These are phyloP conservation scores for Gymnopilus junonius DNA, from an alignment of 768 basidiomycete species.

Conservation along the genomic window DNA sequence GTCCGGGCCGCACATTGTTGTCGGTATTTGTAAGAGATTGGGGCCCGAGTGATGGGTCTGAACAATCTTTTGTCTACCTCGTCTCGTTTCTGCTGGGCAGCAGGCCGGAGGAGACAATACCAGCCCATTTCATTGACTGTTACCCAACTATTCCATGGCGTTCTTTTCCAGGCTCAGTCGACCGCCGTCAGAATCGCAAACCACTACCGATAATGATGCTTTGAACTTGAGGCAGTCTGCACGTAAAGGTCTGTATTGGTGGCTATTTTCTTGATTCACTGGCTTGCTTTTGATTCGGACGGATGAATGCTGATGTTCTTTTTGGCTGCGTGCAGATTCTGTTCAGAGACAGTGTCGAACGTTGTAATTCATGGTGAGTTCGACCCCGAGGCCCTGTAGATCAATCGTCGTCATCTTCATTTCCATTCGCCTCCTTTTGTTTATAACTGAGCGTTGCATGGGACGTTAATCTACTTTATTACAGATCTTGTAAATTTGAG, in stretches of 20 bases:
- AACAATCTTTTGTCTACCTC: constrained; percentile 21
- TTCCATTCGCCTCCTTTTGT: background rate
- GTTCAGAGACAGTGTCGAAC: constrained; percentile 87
- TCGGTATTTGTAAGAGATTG: constrained; percentile 6
- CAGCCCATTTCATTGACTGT: background rate
- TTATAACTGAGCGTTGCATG: background rate
- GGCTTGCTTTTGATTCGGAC: too few relatives aligned
- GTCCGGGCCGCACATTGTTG: constrained; percentile 5
- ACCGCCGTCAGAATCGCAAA: constrained; percentile 75
- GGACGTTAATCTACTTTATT: background rate
- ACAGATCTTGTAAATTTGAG: constrained; percentile 82
- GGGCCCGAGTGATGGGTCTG: background rate
- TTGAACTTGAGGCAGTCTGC: constrained; percentile 38
- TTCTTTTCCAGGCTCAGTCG: constrained; percentile 67
- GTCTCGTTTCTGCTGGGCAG: constrained; percentile 32
- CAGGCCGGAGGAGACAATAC: constrained; percentile 24
- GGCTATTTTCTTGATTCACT: background rate
- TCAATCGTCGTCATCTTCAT: background rate
- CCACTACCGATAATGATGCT: constrained; percentile 45
- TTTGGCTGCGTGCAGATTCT: constrained; percentile 48
- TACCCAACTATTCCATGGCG: constrained; percentile 49
- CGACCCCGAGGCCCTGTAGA: background rate
- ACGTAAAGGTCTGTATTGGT: constrained; percentile 58
- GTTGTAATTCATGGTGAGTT: constrained; percentile 83
- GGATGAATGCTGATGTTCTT: background rate